phyloP scores from a whole-genome alignment of 768 basidiomycete genomes.

The Tulasnella sp. region DNA sequence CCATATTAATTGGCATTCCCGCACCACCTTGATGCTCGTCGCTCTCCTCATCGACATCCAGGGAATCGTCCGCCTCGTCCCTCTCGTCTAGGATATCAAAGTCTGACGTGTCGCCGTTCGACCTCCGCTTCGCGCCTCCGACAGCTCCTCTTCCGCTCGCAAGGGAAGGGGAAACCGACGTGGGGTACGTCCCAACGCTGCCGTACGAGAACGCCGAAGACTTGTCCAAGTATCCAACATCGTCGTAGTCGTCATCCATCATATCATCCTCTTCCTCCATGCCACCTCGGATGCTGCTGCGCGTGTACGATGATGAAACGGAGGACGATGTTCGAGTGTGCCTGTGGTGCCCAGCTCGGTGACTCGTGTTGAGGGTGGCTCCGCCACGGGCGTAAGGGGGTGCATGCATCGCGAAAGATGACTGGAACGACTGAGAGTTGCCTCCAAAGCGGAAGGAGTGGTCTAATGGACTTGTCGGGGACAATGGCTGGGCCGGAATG shows the following conservation, averaged over 20 bases:
- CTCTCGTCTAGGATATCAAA: slow-evolving; percentile 8
- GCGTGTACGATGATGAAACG: slow-evolving; percentile 9
- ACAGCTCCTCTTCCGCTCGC: not conserved
- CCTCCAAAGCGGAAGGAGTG: slow-evolving; percentile 2
- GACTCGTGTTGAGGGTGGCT: not conserved
- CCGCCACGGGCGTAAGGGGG: slow-evolving; percentile 5
- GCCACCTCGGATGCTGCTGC: slow-evolving; percentile 16
- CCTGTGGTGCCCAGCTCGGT: not conserved
- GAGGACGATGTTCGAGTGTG: slow-evolving; percentile 16
- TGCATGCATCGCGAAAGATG: not conserved
- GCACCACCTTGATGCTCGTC: slow-evolving; percentile 15
- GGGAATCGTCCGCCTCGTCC: slow-evolving; percentile 16
- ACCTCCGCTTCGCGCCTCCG: not conserved
- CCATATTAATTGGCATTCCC: slow-evolving; percentile 21
- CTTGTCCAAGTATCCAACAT: slow-evolving; percentile 15
- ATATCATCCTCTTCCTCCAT: slow-evolving; percentile 20
- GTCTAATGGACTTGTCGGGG: not conserved
- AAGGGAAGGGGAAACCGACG: not conserved
- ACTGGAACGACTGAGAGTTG: slow-evolving; percentile 1
- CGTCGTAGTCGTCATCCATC: slow-evolving; percentile 19
- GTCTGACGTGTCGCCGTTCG: slow-evolving; percentile 1
- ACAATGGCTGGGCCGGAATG: not conserved
- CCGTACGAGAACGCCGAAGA: not conserved
- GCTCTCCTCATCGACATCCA: slow-evolving; percentile 12
- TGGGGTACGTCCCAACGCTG: not conserved